Base-by-base conservation (phyloP, 129 eudicot genomes). In the Chrysanthemum lavandulifolium region DNA sequence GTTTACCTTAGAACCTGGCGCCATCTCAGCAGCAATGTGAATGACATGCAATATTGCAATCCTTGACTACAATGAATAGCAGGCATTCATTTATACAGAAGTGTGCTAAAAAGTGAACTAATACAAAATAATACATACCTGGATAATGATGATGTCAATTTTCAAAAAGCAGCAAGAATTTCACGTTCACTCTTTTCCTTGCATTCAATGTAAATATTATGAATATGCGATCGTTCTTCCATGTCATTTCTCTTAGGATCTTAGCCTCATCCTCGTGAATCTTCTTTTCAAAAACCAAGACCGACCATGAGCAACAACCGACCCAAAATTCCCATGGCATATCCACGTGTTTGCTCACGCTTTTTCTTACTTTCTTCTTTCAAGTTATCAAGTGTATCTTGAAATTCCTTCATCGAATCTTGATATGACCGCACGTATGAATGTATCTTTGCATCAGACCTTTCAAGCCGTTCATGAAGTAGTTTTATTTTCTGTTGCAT, bases 21-120 rank as follows among this genome's bases (percentile, higher is more conserved):
- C 98, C 98, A 94, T 90, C 91, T 94, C 98, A 21, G 98, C 98
- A 50, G 97, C 98, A 72, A 94, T 90, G 68, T 94, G 98, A 73
- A 94, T 74, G 65, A 94, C 82, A 86, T 90, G 92, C 73, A 23
- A 23, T 23, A 23, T 23, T 23, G 1, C 25, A 94, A 82, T 80
- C 91, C 91, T 70, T 88, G 73, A 86, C 98, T 94, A 77, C 67
- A 71, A 80, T 79, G 56, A 80, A 78, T 51, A 66, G 61, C 47
- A 84, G 73, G n/a, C 29, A 61, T 16, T 51, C 43, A 61, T 76
- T 65, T 65, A 67, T n/a, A 72, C 65, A 50, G 48, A 53, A 27
- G 21, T 29, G 62, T 4, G 45, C 21, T 76, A 64, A 49, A 67
- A 67, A 14, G 25, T 51, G 19, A 77, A 19, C 67, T 53, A 62